phyloP scores from a whole-genome alignment of 2,329 filamentous ascomycete species.

The Xylaria sp. region DNA sequence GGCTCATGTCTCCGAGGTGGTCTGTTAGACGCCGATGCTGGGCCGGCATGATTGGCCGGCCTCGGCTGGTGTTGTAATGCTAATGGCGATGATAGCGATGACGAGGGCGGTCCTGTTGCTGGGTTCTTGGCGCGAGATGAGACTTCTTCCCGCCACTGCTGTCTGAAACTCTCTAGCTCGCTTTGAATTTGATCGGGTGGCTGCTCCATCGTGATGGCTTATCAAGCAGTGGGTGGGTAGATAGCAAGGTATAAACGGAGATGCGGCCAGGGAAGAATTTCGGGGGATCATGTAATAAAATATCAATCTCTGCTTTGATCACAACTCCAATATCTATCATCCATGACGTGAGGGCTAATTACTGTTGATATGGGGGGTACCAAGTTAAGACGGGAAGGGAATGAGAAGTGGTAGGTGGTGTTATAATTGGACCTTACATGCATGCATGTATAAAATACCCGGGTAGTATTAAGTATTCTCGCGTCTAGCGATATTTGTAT shows the following conservation, averaged over 20 bases:
- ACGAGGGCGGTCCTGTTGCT: slow-evolving; percentile 25
- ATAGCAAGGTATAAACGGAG: neutral
- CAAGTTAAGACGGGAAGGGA: too few species aligned
- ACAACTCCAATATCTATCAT: neutral
- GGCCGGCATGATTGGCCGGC: slow-evolving; percentile 6
- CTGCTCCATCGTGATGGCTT: slow-evolving; percentile 42
- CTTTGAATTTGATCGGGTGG: slow-evolving; percentile 58
- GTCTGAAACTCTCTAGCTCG: slow-evolving; percentile 87
- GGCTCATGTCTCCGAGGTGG: slow-evolving; percentile 32
- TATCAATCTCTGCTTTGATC: neutral
- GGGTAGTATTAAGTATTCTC: too few species aligned
- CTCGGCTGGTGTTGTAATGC: slow-evolving; percentile 19
- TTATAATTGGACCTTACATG: neutral
- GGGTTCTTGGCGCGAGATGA: slow-evolving; percentile 52
- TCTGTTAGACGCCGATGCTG: slow-evolving; percentile 36
- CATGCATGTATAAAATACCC: neutral
- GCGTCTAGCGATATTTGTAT: too few species aligned
- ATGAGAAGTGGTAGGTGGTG: too few species aligned
- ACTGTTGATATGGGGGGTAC: neutral
- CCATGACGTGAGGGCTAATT: neutral
- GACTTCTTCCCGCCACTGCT: slow-evolving; percentile 87
- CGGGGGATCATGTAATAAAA: slow-evolving; percentile 2
- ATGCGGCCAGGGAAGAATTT: neutral
- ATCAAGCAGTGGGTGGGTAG: neutral
- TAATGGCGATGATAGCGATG: slow-evolving; percentile 21